Conservation (phyloP, 2,329 filamentous ascomycete species). For the Akanthomyces lecanii region DNA sequence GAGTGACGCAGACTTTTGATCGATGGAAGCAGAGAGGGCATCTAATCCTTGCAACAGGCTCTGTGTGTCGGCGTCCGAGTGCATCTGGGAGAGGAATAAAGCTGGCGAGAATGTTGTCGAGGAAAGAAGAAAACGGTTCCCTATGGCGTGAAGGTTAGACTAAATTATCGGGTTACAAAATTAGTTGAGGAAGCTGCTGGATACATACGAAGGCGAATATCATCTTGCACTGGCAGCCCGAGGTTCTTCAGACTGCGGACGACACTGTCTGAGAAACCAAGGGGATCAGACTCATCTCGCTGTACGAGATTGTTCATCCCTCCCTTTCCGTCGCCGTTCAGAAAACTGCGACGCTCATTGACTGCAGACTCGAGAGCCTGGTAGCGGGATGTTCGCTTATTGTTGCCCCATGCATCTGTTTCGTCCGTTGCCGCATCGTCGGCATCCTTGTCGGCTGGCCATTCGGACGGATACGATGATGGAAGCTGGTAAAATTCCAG, state of each 20-base stretch:
- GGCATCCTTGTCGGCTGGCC: conserved; percentile 76
- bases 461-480: conserved; percentile 73
- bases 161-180: not conserved
- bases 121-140: conserved; percentile 90
- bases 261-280: conserved; percentile 85
- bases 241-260: conserved; percentile 71
- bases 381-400: conserved; percentile 71
- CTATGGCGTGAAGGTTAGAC: conserved; percentile 34
- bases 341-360: conserved; percentile 59
- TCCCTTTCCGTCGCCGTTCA: conserved; percentile 61
- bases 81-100: conserved; percentile 87
- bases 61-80: conserved; percentile 79
- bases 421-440: conserved; percentile 63
- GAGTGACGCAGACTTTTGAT: conserved; percentile 93
- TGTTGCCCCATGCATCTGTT: conserved; percentile 43
- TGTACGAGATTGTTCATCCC: conserved; percentile 75
- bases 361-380: conserved; percentile 76
- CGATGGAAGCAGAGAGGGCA: conserved; percentile 83
- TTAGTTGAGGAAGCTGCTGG: not conserved
- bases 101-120: conserved; percentile 93
- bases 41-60: conserved; percentile 77
- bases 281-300: conserved; percentile 86
- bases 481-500: conserved; percentile 87
- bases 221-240: conserved; percentile 79
- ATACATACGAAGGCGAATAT: conserved; percentile 66